Evolutionary conservation across 148 eudicot genomes (phyloP), one percentile per base, ranked within the genome.

Genomic region (Polygonum aviculare): DNA sequence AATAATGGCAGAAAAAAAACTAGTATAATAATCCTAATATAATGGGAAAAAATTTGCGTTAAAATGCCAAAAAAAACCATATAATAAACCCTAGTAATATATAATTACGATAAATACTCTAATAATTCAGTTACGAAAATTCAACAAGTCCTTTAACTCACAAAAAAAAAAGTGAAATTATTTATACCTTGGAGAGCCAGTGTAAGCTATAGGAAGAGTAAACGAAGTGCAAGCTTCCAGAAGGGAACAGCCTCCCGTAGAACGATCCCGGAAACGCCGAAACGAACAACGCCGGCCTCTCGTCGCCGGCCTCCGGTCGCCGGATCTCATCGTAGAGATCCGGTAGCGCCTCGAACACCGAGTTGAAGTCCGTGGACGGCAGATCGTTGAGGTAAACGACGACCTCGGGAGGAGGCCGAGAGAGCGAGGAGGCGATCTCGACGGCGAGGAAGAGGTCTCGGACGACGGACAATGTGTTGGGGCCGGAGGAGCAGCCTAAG

Each of bases 181-280:
- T 26, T 26, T 26, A 26, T 26, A 81, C 83, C 83, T 77, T 78
- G 35, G 83, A 81, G 12, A 81, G 77, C 83, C 83, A 81, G 70
- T 81, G 83, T 26, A 81, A 21, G 51, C 80, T 76, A 44, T 65
- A 77, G 21, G 60, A 73, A 33, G 83, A 81, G 62, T 52, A 71
- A 3, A 78, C 75, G 18, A 81, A 75, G 35, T 81, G 80, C 65
- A 77, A 44, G 33, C 70, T 54, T 0, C 47, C 67, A 18, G 9
- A 15, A 67, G 83, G 83, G 26, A 81, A 81, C 54, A 81, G 48
- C 50, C 80, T 9, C 8, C 39, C 69, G 33, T 81, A 74, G 11
- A 81, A 81, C 5, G 83, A 81, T 12, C 83, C 83, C 8, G 80
- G 80, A 76, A 62, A 76, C 50, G 77, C 80, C 69, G 59, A 79